Evolutionary conservation across 768 basidiomycete species (phyloP), one percentile per base, ranked within the genome.

Genomic region (Pholiota microspora): DNA sequence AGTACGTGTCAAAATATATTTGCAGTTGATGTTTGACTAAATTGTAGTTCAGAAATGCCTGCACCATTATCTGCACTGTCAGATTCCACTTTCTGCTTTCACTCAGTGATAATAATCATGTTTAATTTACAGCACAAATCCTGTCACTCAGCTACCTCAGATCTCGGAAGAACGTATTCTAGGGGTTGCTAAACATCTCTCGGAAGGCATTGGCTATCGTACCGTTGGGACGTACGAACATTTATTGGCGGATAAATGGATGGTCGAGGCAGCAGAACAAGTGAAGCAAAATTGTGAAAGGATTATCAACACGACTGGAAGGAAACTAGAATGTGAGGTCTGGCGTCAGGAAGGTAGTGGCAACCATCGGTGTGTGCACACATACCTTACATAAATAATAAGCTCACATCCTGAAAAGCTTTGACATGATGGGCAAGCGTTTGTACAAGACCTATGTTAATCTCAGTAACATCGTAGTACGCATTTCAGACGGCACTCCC

Each of bases 151-250:
- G 29, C 69, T 83, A 2, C 86, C 89, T 3, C 86, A 88, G 62
- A 80, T 90, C 23, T 89, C 89, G 0, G 89, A 92, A 67, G 64
- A 79, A 0, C 80, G 79, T 12, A 87, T 92, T 49, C 79, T 91
- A 2, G 76, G 73, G 5, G 73, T 84, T 44, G 81, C 85, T 2
- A 82, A 79, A 59, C 69, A 85, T 55, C 80, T 93, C 6, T 92
- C 93, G 0, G 93, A 94, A 65, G 85, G 82, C 4, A 92, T 94
- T 44, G 95, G 94, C 1, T 98, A 85, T 71, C 79, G 96, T 45
- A 97, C 91, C 0, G 91, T 96, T 8, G 96, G 96, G 0, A 94
- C 94, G 0, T 77, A 78, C 28, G 94, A 98, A 67, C 93, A 96
- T 71, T 88, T 90, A 0, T 67, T 83, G 24, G 93, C 89, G 3